These are phyloP conservation scores for Vitellaria paradoxa DNA, from an alignment of 179 eudicot genomes.

Conservation along the genomic window DNA sequence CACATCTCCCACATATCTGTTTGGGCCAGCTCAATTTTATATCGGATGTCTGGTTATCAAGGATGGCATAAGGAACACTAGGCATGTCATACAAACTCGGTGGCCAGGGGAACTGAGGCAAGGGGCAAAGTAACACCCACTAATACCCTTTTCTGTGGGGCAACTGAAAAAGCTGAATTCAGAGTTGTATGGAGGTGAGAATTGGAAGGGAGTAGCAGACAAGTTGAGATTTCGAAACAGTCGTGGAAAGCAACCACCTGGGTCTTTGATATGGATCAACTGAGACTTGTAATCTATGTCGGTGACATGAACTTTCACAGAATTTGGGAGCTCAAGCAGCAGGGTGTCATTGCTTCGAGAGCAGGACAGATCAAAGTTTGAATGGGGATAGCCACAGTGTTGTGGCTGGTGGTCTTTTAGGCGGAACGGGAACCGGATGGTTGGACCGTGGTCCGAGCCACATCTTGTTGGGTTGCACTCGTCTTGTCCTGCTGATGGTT, in stretches of 20 bases:
- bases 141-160: neutral
- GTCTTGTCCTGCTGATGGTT: neutral
- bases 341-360: neutral
- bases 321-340: neutral
- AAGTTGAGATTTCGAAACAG: neutral
- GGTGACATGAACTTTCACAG: neutral
- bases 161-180: neutral
- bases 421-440: slow-evolving; percentile 10
- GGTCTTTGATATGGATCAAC: neutral
- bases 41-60: neutral
- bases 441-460: neutral
- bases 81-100: neutral
- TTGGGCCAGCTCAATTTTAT: neutral
- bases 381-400: neutral
- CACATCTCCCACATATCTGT: too few relatives aligned
- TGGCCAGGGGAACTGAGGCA: neutral
- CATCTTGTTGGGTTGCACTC: neutral
- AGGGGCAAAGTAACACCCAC: neutral
- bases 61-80: neutral
- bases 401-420: neutral
- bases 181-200: neutral
- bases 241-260: neutral
- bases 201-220: neutral
- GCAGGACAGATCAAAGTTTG: slow-evolving; percentile 10
- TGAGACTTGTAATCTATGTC: neutral